A percentile compares a stretch with the other conserved stretches of the same genome.
phyloP scores from a whole-genome alignment of 75 land plant species.

The Pseudotsuga menziesii region DNA sequence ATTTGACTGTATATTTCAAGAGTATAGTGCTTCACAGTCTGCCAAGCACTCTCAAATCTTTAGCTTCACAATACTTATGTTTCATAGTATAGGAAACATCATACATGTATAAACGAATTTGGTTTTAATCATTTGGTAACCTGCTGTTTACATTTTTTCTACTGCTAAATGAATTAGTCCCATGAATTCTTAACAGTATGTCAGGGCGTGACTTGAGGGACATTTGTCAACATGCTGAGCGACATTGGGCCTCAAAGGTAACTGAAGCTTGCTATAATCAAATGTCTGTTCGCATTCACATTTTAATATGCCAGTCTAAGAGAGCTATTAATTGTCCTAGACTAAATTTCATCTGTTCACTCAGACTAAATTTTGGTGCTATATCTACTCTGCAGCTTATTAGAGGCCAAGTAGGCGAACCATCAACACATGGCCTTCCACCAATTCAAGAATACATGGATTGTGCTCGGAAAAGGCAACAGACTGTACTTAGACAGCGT shows the following conservation, averaged over 20 bases:
- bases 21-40: not conserved
- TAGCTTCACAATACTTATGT: not conserved
- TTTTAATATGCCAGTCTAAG: not conserved
- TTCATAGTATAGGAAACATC: not conserved
- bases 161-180: not conserved
- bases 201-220: constrained; percentile 93
- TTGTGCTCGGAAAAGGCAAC: constrained; percentile 43
- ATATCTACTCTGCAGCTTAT: constrained; percentile 47
- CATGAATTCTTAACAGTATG: constrained; percentile 55
- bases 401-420: constrained; percentile 50
- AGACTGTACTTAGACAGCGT: too few species aligned
- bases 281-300: not conserved
- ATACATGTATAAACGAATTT: not conserved
- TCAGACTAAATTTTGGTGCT: not conserved
- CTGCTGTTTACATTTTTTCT: not conserved
- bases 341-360: not conserved
- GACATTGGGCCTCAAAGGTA: constrained; percentile 98
- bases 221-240: constrained; percentile 93
- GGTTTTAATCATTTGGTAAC: not conserved
- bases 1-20: not conserved
- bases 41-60: too few species aligned
- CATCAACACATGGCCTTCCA: constrained; percentile 47
- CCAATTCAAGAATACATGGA: constrained; percentile 74
- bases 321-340: not conserved
- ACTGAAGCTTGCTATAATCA: not conserved